A percentile compares a stretch with the other conserved stretches of the same genome.
These are phyloP conservation scores for Boletus edulis DNA, from an alignment of 768 basidiomycete species.

Conservation along the genomic window DNA sequence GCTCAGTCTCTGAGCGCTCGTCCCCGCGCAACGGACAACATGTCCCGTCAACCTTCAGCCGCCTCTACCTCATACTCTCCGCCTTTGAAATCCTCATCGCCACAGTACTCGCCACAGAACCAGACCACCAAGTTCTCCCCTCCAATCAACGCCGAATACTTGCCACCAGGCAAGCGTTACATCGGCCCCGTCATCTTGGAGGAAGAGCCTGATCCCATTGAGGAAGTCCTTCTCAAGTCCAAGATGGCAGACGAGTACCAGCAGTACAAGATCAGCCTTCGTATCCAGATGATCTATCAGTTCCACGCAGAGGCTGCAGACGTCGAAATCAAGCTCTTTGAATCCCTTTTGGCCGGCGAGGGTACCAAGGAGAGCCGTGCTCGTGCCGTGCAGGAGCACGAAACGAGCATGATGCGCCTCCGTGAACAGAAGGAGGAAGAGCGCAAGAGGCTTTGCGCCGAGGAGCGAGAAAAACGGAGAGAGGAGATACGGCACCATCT, in stretches of 20 bases:
- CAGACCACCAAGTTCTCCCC: constrained; percentile 27
- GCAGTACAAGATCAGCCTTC: constrained; percentile 29
- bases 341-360: constrained; percentile 21
- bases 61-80: constrained; percentile 25
- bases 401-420: constrained; percentile 31
- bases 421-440: constrained; percentile 33
- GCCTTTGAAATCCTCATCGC: constrained; percentile 17
- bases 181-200: constrained; percentile 31
- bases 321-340: constrained; percentile 31
- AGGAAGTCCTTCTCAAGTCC: constrained; percentile 28
- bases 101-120: constrained; percentile 28
- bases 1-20: constrained; percentile 17
- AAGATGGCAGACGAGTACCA: constrained; percentile 34
- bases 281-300: constrained; percentile 35
- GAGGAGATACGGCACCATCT: constrained; percentile 19
- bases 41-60: constrained; percentile 29
- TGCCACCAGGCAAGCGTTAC: constrained; percentile 30
- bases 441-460: constrained; percentile 28
- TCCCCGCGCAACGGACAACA: constrained; percentile 27
- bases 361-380: constrained; percentile 31
- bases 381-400: constrained; percentile 31
- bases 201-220: constrained; percentile 28
- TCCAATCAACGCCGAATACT: constrained; percentile 14
- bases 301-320: constrained; percentile 31
- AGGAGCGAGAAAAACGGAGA: constrained; percentile 28